These are phyloP conservation scores for Huiozyma naganishii DNA, from an alignment of 805 yeast genomes.

Conservation along the genomic window DNA sequence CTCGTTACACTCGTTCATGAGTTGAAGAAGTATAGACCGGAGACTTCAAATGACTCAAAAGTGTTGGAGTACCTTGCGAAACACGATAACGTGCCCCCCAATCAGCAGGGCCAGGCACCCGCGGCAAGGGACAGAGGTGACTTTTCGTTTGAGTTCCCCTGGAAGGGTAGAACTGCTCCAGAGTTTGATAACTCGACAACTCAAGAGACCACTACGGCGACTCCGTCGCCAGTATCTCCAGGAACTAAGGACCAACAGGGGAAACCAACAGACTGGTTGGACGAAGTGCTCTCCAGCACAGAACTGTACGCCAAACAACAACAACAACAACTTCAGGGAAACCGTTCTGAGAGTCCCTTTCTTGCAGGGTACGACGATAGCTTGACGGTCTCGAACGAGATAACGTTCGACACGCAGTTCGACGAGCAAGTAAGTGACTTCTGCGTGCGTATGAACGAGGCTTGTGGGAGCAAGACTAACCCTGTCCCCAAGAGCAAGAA, in stretches of 20 bases:
- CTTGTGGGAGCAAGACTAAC: constrained; percentile 66
- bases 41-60: constrained; percentile 22
- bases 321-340: constrained; percentile 4
- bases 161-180: constrained; percentile 20
- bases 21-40: constrained; percentile 47
- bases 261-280: constrained; percentile 6
- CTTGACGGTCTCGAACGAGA: constrained; percentile 14
- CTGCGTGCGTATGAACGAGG: constrained; percentile 65
- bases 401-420: constrained; percentile 35
- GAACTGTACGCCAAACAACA: constrained; percentile 7
- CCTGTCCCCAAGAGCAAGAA: constrained; percentile 46
- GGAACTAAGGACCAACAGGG: neutral
- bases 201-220: neutral
- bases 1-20: constrained; percentile 66
- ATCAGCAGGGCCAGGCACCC: neutral
- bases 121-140: constrained; percentile 7
- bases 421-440: constrained; percentile 67
- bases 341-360: neutral
- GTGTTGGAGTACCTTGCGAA: constrained; percentile 16
- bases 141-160: constrained; percentile 48
- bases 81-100: neutral
- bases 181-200: neutral
- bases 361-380: neutral
- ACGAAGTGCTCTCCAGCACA: constrained; percentile 14
- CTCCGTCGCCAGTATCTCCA: neutral